Evolutionary conservation across 2,329 filamentous ascomycete species (phyloP).

Genomic region (Colletotrichum horii): DNA sequence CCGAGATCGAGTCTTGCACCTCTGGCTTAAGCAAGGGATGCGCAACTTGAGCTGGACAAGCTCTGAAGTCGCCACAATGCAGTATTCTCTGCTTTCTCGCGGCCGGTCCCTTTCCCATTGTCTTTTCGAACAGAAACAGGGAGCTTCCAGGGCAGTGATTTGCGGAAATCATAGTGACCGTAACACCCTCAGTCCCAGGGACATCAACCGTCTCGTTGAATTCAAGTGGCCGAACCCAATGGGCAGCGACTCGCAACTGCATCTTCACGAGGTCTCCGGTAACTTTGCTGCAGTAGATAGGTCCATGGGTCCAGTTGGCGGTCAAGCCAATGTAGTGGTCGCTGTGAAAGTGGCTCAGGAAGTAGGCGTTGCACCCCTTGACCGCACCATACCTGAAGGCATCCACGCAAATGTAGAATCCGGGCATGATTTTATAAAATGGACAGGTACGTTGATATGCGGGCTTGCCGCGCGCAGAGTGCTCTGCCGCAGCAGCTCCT

Average conservation of each 20-base stretch:
- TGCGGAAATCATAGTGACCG: conserved; percentile 92
- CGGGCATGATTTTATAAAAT: conserved; percentile 98
- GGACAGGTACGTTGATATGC: conserved; percentile 91
- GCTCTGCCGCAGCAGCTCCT: conserved; percentile 80
- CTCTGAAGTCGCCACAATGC: conserved; percentile 95
- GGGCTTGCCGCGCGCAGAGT: conserved; percentile 79
- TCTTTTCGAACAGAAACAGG: conserved; percentile 89
- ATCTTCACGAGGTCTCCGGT: conserved; percentile 89
- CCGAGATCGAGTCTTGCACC: conserved; percentile 70
- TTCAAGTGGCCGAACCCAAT: conserved; percentile 84
- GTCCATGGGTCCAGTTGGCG: conserved; percentile 87
- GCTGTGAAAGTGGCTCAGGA: conserved; percentile 96
- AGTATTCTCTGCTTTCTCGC: conserved; percentile 77
- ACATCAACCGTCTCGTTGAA: conserved; percentile 84
- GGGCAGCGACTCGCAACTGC: conserved; percentile 83
- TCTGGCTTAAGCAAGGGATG: conserved; percentile 85
- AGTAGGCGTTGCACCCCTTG: conserved; percentile 91
- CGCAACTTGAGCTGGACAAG: conserved; percentile 81
- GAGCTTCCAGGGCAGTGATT: conserved; percentile 98
- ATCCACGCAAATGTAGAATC: conserved; percentile 91
- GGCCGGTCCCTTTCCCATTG: conserved; percentile 62
- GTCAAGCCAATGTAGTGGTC: conserved; percentile 96
- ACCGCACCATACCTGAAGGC: conserved; percentile 96
- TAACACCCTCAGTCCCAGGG: conserved; percentile 80
- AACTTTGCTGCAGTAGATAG: conserved; percentile 94